Conservation (phyloP, 1,284 basidiomycete species). For the Schizopora paradoxa region DNA sequence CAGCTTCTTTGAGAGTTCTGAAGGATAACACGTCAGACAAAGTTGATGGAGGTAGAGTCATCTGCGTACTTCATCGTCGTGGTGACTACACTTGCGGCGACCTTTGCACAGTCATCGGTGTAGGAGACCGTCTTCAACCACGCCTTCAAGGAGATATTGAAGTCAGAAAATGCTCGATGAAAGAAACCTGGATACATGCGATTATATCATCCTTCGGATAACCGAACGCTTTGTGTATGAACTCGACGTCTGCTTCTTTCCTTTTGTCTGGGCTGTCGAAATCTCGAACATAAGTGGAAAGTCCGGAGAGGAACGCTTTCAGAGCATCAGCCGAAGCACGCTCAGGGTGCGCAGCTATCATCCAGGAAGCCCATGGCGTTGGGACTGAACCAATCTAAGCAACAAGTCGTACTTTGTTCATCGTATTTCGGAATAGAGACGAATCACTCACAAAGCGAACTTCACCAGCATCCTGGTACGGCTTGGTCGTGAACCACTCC, state of each 20-base stretch:
- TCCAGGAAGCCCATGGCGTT: constrained; percentile 97
- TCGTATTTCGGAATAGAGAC: not conserved
- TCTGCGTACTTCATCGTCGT: constrained; percentile 63
- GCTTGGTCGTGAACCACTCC: constrained; percentile 99
- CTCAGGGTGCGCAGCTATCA: constrained; percentile 72
- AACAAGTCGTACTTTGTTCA: not conserved
- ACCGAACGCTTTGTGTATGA: constrained; percentile 73
- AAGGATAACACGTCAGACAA: constrained; percentile 5
- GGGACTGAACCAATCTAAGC: constrained; percentile 76
- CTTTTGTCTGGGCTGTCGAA: constrained; percentile 68
- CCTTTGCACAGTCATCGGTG: constrained; percentile 57
- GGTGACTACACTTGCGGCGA: constrained; percentile 57
- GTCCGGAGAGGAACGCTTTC: constrained; percentile 54
- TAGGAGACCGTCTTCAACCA: constrained; percentile 82
- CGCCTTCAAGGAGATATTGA: constrained; percentile 38
- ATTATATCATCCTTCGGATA: constrained; percentile 77
- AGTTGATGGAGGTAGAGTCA: constrained; percentile 2
- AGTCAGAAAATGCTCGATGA: constrained; percentile 19
- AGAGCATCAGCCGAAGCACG: constrained; percentile 50
- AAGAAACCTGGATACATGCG: constrained; percentile 26
- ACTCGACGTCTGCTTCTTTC: constrained; percentile 60
- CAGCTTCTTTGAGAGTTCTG: constrained; percentile 70
- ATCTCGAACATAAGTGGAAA: constrained; percentile 59
- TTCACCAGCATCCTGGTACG: constrained; percentile 78
- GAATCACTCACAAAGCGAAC: constrained; percentile 66